Percentiles rank a stretch among this genome's conserved stretches.
Conservation (phyloP, 768 basidiomycete genomes). For the Lentinula sp. region DNA sequence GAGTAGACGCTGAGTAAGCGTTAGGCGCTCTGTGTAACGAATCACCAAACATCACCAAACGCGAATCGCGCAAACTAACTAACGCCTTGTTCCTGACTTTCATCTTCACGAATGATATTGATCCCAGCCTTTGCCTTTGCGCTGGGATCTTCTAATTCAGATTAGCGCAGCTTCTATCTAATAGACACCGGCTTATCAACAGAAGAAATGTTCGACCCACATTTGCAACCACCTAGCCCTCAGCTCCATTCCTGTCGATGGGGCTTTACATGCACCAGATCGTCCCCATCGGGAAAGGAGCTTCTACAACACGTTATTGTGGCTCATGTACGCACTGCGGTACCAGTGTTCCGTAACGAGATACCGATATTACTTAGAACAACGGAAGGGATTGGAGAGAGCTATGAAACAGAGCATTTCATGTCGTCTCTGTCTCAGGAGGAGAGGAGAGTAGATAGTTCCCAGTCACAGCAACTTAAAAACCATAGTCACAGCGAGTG, state of each 20-base stretch:
- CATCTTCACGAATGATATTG: not conserved
- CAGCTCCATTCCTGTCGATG: slow-evolving; percentile 36
- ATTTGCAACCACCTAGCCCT: not conserved
- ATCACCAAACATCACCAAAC: not conserved
- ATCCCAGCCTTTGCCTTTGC: not conserved
- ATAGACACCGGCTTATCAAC: not conserved
- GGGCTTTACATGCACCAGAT: slow-evolving; percentile 42
- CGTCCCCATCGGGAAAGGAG: slow-evolving; percentile 29
- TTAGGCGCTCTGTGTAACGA: not conserved
- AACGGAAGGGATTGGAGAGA: slow-evolving; percentile 40
- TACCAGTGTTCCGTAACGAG: slow-evolving; percentile 39
- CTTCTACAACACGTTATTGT: slow-evolving; percentile 40
- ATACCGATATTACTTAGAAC: slow-evolving; percentile 34
- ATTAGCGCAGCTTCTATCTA: not conserved
- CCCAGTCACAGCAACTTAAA: not conserved
- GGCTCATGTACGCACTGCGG: slow-evolving; percentile 38
- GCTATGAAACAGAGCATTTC: slow-evolving; percentile 17
- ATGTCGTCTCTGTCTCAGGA: not conserved
- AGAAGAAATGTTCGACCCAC: not conserved
- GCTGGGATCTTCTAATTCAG: not conserved
- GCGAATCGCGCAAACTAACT: not conserved
- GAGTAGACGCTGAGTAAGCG: not conserved
- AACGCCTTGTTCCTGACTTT: not conserved
- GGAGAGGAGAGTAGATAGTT: not conserved
- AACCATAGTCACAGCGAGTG: not conserved